Base-by-base conservation (phyloP, 805 yeast species). In the Myxozyma kluyveri region DNA sequence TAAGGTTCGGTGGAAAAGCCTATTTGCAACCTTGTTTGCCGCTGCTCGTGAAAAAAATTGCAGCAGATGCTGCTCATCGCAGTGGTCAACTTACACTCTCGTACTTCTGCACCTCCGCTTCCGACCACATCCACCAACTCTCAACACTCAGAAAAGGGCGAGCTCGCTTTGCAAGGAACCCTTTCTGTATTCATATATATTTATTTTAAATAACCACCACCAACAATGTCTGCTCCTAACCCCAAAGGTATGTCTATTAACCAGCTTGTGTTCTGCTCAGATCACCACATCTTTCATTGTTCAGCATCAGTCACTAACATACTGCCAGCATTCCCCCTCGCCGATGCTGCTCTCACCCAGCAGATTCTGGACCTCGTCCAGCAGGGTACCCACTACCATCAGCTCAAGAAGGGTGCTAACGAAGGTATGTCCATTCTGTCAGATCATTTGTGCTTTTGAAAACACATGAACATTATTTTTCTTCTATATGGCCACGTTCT, bases 391-490 rank as follows among this genome's bases (percentile, higher is more conserved):
- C 89, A 86, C 77, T 82, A 93, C 72, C 89, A 98, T 80, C 99
- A 93, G 78, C 83, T 93, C 75, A 93, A 93, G 82, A 93, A 93
- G 76, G 99, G 99, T 76, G 99, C 99, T 65, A 93, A 93, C 74
- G 99, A 93, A 79, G 96, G 98, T 69, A 93, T 97, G 58, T 21
- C 31, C n/a, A 14, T 36, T 9, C 35, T 19, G n/a, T 24, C 6
- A 5, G 4, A 12, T 6, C 9, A 23, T 21, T n/a, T 12, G 27
- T 45, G 24, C 22, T 41, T 22, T 18, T 18, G 27, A 45, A 6
- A n/a, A 5, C 42, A 39, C n/a, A 5, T 18, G 29, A 7, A 7
- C 23, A 14, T 22, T 33, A 19, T 3, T 33, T 2, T n/a, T 17
- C 29, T 39, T 17, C n/a, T 18, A 7, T 38, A 14, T 17, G 4